Conservation (phyloP, 140 eudicot species). For the Bidens hawaiensis region DNA sequence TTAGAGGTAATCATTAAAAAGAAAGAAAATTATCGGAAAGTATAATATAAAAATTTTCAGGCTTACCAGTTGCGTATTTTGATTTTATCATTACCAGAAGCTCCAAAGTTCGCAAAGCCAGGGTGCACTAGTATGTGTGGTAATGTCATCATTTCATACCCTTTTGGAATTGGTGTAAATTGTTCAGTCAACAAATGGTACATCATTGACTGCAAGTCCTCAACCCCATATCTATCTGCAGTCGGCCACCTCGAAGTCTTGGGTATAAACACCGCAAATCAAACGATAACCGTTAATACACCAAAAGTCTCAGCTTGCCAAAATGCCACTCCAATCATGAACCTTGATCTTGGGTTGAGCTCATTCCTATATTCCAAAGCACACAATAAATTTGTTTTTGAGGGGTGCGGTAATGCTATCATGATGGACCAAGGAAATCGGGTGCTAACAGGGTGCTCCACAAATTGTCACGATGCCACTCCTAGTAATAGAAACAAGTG, state of each 20-base stretch:
- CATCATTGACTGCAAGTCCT: background rate
- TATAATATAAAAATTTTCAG: too few relatives aligned
- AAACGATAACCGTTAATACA: background rate
- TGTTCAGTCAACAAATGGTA: background rate
- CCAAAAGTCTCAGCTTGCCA: background rate
- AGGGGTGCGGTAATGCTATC: slow-evolving; percentile 8
- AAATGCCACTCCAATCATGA: background rate
- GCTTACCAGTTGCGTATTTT: background rate
- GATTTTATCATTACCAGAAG: slow-evolving; percentile 9
- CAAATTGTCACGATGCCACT: slow-evolving; percentile 7
- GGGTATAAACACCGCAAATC: background rate
- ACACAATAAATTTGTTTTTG: background rate
- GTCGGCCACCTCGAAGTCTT: background rate
- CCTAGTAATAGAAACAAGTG: background rate
- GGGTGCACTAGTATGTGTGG: slow-evolving; percentile 3
- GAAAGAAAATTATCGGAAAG: too few relatives aligned
- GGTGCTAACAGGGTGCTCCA: slow-evolving; percentile 16
- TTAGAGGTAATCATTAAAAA: too few relatives aligned
- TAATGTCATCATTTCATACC: background rate
- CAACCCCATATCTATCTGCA: background rate
- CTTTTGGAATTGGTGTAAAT: slow-evolving; percentile 5
- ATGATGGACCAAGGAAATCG: background rate
- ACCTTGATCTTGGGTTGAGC: background rate
- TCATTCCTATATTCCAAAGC: background rate
- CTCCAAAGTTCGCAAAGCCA: background rate